These are phyloP conservation scores for Miamiensis avidus DNA, from an alignment of 169 alveolate genomes.

Conservation along the genomic window DNA sequence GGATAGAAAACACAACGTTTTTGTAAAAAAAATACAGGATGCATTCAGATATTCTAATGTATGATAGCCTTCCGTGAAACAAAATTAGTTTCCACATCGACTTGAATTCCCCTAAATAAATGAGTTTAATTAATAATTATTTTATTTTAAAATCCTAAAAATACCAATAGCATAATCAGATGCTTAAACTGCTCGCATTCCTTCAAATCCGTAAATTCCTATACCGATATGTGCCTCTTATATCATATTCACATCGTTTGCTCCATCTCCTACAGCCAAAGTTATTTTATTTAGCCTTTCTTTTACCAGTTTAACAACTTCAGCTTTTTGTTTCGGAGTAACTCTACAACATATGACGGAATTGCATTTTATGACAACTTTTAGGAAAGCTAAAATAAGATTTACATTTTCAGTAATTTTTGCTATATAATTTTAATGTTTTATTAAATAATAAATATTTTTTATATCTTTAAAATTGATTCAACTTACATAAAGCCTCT, in stretches of 20 bases:
- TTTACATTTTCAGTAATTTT: neutral
- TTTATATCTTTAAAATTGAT: neutral
- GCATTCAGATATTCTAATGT: conserved; percentile 77
- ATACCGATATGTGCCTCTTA: conserved; percentile 98
- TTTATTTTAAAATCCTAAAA: no score
- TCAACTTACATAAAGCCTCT: conserved; percentile 13
- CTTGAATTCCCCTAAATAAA: no score
- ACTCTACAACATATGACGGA: conserved; percentile 97
- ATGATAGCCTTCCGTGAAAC: conserved; percentile 83
- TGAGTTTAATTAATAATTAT: no score
- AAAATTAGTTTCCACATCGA: conserved; percentile 77
- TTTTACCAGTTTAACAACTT: conserved; percentile 92
- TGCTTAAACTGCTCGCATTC: conserved; percentile 85
- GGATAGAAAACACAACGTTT: conserved; percentile 84
- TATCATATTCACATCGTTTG: conserved; percentile 99
- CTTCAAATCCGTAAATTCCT: conserved; percentile 87
- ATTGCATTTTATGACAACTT: conserved; percentile 55
- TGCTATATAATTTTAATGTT: neutral
- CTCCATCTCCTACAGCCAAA: conserved; percentile 97
- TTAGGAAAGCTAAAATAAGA: conserved; percentile 29
- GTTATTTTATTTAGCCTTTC: conserved; percentile 80
- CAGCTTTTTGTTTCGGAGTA: conserved; percentile 97
- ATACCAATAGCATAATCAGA: conserved; percentile 87
- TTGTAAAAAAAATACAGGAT: conserved; percentile 89
- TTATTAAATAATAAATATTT: no score